Evolutionary conservation across 768 basidiomycete genomes (phyloP).

Genomic region (Sarcodon aspratus): DNA sequence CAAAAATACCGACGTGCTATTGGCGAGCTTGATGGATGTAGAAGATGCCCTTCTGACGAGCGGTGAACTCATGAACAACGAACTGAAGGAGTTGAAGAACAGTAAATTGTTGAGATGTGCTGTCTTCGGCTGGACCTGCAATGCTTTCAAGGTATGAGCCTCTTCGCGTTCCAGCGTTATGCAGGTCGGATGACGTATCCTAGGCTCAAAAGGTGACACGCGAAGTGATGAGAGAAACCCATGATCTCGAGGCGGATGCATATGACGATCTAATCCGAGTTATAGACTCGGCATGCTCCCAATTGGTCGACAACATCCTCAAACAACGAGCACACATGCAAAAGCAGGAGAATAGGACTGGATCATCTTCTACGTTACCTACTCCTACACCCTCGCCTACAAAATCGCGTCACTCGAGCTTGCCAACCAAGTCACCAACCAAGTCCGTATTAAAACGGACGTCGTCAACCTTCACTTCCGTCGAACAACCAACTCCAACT

Average conservation of each 20-base stretch:
- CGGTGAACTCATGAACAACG: slow-evolving; percentile 6
- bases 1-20: slow-evolving; percentile 5
- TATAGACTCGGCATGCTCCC: slow-evolving; percentile 6
- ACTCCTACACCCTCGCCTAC: neutral
- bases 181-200: neutral
- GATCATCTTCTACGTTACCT: neutral
- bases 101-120: neutral
- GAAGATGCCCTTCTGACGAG: slow-evolving; percentile 11
- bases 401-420: slow-evolving; percentile 1
- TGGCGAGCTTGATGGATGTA: slow-evolving; percentile 10
- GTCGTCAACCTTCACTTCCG: neutral
- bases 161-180: neutral
- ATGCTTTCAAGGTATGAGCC: slow-evolving; percentile 5
- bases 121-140: slow-evolving; percentile 16
- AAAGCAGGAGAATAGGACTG: neutral
- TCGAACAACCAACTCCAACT: slow-evolving; percentile 10
- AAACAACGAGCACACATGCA: neutral
- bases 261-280: slow-evolving; percentile 9
- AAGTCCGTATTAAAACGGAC: slow-evolving; percentile 8
- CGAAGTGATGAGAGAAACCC: slow-evolving; percentile 1
- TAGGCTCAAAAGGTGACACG: slow-evolving; percentile 4
- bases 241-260: slow-evolving; percentile 3
- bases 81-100: neutral
- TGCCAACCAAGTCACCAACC: slow-evolving; percentile 9
- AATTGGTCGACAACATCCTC: slow-evolving; percentile 4